phyloP scores from a whole-genome alignment of 176 grass and related monocot species.

The Musa troglodytarum region DNA sequence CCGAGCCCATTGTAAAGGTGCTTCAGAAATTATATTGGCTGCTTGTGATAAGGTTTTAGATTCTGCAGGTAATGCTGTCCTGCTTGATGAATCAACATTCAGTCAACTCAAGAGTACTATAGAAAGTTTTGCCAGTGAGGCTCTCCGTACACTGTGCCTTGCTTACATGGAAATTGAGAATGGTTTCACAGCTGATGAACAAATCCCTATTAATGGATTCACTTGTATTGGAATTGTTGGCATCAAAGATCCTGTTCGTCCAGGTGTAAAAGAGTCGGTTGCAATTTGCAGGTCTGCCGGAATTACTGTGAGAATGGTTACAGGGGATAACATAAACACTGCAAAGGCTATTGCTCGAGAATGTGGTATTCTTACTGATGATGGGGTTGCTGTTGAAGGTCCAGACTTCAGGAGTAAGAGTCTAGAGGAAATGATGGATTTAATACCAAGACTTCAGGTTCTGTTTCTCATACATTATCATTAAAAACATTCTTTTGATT shows the following conservation, averaged over 20 bases:
- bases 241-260: slow-evolving; percentile 89
- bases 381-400: slow-evolving; percentile 81
- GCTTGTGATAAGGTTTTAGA: slow-evolving; percentile 5
- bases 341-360: slow-evolving; percentile 97
- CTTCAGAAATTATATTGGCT: slow-evolving; percentile 16
- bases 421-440: slow-evolving; percentile 56
- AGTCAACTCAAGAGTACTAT: slow-evolving; percentile 1
- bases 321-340: slow-evolving; percentile 93
- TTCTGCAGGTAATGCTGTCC: neutral
- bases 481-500: neutral
- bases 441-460: slow-evolving; percentile 85
- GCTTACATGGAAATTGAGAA: slow-evolving; percentile 69
- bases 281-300: slow-evolving; percentile 63
- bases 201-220: slow-evolving; percentile 59
- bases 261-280: slow-evolving; percentile 82
- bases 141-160: slow-evolving; percentile 81
- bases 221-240: slow-evolving; percentile 79
- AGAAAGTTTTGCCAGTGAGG: slow-evolving; percentile 55
- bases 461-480: neutral
- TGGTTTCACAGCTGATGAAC: slow-evolving; percentile 24
- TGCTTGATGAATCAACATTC: neutral
- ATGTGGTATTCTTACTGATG: slow-evolving; percentile 76
- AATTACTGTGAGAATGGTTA: slow-evolving; percentile 89
- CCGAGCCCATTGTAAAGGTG: slow-evolving; percentile 6
- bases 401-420: slow-evolving; percentile 61